A percentile compares a stretch with the other conserved stretches of the same genome.
Evolutionary conservation across 352 stramenopile species (phyloP).

Genomic region (Phytophthora rubi): DNA sequence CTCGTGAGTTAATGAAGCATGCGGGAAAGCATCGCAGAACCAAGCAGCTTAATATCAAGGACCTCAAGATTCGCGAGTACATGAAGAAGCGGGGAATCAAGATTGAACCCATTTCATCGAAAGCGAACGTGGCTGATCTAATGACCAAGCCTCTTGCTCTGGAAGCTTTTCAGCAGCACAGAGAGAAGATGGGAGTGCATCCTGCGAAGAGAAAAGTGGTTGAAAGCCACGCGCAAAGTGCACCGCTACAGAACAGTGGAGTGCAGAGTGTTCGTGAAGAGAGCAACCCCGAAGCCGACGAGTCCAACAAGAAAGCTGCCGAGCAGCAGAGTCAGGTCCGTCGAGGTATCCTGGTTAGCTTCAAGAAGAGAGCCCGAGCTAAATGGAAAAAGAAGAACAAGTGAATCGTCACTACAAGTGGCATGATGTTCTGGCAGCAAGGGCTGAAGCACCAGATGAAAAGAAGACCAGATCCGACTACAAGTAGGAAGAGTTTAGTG

Average conservation of each 20-base stretch:
- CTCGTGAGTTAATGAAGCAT: constrained; percentile 24
- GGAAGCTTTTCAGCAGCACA: constrained; percentile 15
- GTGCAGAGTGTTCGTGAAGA: background rate
- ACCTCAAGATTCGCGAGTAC: background rate
- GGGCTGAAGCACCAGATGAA: background rate
- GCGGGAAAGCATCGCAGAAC: constrained; percentile 17
- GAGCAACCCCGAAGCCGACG: background rate
- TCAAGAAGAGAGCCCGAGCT: background rate
- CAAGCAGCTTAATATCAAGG: constrained; percentile 12
- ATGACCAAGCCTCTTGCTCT: constrained; percentile 19
- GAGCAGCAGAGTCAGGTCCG: background rate
- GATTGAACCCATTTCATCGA: constrained; percentile 10
- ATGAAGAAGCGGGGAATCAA: constrained; percentile 8
- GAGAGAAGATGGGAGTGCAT: constrained; percentile 2
- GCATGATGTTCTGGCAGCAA: background rate
- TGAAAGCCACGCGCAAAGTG: no score
- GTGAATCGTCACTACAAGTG: background rate
- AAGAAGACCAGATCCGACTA: no score
- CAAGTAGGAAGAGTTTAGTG: background rate
- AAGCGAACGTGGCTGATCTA: constrained; percentile 13
- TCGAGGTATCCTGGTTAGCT: background rate
- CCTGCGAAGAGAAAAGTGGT: no score
- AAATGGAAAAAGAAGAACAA: background rate
- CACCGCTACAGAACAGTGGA: background rate
- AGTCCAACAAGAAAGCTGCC: background rate